Evolutionary conservation across 768 basidiomycete genomes (phyloP), one percentile per base, ranked within the genome.

Genomic region (Kwoniella botswanensis): DNA sequence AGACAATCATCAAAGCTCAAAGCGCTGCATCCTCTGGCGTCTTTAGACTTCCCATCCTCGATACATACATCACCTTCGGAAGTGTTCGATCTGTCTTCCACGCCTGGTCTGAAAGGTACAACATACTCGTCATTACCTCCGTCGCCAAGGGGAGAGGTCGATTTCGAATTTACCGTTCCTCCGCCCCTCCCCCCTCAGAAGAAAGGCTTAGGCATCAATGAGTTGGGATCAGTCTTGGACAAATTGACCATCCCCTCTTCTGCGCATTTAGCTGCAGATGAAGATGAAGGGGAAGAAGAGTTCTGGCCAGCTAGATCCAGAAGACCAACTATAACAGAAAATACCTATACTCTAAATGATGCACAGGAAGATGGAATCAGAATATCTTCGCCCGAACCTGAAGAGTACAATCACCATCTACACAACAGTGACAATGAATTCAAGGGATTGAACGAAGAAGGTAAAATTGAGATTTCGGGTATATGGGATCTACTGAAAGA

Each of bases 401-500:
- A 65, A 11, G 54, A 57, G 9, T 17, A n/a, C 15, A 13, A 24
- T 13, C 11, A 18, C n/a, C 64, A 22, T 1, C 6, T 26, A 5
- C 41, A 65, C 29, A 24, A 52, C 9, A 44, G 10, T n/a, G 15
- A 42, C 17, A n/a, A 61, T 61, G 29, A 61, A 13, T 61, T 61
- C 42, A 61, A 61, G 41, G 59, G 59, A 10, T 21, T 61, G 18
- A 56, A 65, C 41, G 69, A 46, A 59, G 55, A 59, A 11, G 35
- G 65, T 21, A 63, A 69, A 24, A 61, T 60, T n/a, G 68, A 68
- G 18, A 35, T 68, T 7, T 42, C 64, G 22, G 68, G 77, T 18
- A 61, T 82, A 21, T 83, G 79, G 79, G 79, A 83, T 52, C 65
- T 83, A 60, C 70, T 83, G 44, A 73, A 68, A 59, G 82, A 83